Percentiles rank a stretch among this genome's conserved stretches.
Evolutionary conservation across 2,329 filamentous ascomycete species (phyloP).

Genomic region (Metarhizium guizhouense): DNA sequence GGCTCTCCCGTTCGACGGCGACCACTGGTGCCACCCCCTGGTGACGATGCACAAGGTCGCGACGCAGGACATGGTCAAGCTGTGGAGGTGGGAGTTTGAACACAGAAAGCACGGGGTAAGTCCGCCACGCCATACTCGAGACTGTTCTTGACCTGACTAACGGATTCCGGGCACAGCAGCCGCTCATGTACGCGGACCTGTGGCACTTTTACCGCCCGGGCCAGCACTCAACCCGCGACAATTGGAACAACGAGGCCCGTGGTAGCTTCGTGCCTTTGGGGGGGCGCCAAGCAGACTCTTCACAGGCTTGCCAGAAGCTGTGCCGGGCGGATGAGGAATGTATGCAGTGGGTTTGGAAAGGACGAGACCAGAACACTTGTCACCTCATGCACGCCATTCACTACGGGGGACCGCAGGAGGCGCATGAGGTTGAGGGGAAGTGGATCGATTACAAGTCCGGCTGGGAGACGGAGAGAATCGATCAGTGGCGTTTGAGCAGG

Average conservation of each 20-base stretch:
- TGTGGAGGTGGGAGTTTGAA: constrained; percentile 24
- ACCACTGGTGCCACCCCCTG: constrained; percentile 9
- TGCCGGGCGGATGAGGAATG: constrained; percentile 16
- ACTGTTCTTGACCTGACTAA: neutral
- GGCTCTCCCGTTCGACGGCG: constrained; percentile 4
- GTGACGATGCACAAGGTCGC: constrained; percentile 9
- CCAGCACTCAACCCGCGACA: constrained; percentile 10
- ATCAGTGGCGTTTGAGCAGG: constrained; percentile 16
- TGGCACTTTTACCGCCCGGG: constrained; percentile 27
- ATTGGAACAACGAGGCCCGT: constrained; percentile 23
- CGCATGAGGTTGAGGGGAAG: constrained; percentile 8
- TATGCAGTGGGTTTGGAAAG: constrained; percentile 21
- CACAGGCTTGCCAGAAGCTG: constrained; percentile 16
- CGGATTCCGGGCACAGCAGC: constrained; percentile 14
- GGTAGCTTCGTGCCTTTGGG: constrained; percentile 15
- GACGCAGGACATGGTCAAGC: constrained; percentile 5
- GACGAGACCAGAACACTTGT: constrained; percentile 18
- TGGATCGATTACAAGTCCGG: constrained; percentile 21
- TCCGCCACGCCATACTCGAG: constrained; percentile 16
- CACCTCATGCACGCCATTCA: constrained; percentile 18
- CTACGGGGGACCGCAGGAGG: constrained; percentile 14
- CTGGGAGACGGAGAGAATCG: constrained; percentile 18
- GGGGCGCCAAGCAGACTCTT: constrained; percentile 17
- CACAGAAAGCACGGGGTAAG: constrained; percentile 4
- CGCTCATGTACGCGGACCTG: constrained; percentile 27